Conservation (phyloP, 129 eudicot species). For the Artemisia tridentata region DNA sequence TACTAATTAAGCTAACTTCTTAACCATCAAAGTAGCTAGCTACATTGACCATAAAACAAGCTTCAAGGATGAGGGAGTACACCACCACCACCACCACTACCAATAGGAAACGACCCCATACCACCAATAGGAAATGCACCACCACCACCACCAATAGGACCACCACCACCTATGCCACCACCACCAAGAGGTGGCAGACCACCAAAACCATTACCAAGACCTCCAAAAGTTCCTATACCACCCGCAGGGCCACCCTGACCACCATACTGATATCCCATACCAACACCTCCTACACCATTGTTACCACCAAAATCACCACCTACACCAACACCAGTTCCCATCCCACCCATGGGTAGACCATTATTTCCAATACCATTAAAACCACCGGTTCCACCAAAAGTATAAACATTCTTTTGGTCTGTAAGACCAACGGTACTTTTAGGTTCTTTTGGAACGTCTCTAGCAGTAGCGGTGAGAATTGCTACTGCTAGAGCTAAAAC, state of each 20-base stretch:
- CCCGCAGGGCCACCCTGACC: constrained; percentile 46
- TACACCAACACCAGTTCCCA: constrained; percentile 38
- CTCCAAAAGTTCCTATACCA: constrained; percentile 38
- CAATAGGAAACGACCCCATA: constrained; percentile 9
- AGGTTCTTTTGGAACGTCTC: constrained; percentile 40
- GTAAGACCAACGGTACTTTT: constrained; percentile 23
- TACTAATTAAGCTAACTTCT: constrained; percentile 11
- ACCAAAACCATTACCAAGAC: constrained; percentile 37
- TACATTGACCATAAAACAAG: constrained; percentile 17
- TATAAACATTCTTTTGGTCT: constrained; percentile 39
- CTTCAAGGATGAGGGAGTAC: constrained; percentile 36
- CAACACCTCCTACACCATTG: constrained; percentile 38
- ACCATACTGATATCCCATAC: constrained; percentile 38
- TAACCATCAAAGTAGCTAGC: constrained; percentile 4
- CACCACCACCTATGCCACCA: constrained; percentile 40
- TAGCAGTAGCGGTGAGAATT: constrained; percentile 21
- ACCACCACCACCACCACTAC: constrained; percentile 35
- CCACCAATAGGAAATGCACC: constrained; percentile 29
- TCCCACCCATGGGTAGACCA: constrained; percentile 44
- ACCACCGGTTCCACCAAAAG: constrained; percentile 40
- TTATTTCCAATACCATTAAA: constrained; percentile 38
- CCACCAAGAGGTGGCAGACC: constrained; percentile 40
- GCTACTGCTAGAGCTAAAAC: constrained; percentile 34
- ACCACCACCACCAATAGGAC: constrained; percentile 27
- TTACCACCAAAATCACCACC: constrained; percentile 45